A percentile compares a stretch with the other conserved stretches of the same genome.
Evolutionary conservation across 148 eudicot species (phyloP).

Genomic region (Spergularia bocconei): DNA sequence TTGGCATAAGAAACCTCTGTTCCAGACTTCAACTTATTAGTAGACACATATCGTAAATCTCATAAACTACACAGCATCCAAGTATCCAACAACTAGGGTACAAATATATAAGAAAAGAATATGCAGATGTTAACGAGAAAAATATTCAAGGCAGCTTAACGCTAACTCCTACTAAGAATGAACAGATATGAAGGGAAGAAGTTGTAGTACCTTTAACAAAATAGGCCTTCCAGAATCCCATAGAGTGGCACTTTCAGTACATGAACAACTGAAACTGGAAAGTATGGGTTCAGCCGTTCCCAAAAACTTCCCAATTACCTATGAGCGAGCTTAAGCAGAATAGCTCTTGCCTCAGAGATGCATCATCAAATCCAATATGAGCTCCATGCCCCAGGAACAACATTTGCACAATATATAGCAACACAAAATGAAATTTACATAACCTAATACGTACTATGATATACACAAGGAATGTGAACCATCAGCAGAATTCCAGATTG

Average conservation of each 20-base stretch:
- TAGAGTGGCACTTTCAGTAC: background rate
- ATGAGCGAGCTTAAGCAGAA: background rate
- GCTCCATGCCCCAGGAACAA: background rate
- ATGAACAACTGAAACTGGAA: background rate
- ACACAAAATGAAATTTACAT: background rate
- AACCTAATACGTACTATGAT: background rate
- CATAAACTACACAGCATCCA: background rate
- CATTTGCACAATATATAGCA: background rate
- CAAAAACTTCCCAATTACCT: background rate
- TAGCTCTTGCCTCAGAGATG: background rate
- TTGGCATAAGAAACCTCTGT: background rate
- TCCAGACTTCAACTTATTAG: background rate
- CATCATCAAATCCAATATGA: background rate
- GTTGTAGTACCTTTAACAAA: background rate
- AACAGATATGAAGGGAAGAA: background rate
- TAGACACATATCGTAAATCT: background rate
- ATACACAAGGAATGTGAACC: background rate
- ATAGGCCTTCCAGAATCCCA: background rate
- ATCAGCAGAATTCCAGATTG: constrained; percentile 1
- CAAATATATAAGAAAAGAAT: background rate
- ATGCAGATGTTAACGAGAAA: background rate
- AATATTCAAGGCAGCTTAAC: background rate
- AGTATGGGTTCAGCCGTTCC: background rate
- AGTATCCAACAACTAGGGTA: background rate
- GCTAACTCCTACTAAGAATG: constrained; percentile 5